Evolutionary conservation across 2,329 filamentous ascomycete species (phyloP).

Genomic region (Fusarium sublunatum): DNA sequence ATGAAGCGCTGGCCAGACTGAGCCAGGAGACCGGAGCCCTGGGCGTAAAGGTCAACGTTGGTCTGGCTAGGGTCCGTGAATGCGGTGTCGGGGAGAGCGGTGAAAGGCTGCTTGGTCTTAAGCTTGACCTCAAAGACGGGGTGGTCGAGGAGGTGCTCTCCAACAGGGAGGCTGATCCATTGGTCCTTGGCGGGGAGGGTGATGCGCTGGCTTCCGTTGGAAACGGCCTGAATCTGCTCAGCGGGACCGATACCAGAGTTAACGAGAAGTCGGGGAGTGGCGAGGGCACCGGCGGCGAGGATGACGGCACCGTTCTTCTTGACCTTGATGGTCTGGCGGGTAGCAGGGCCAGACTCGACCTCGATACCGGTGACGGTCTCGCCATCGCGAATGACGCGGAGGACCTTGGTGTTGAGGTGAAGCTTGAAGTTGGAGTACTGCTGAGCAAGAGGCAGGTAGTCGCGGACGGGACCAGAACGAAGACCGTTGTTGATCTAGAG

Average conservation of each 20-base stretch:
- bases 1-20: slow-evolving; percentile 60
- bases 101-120: slow-evolving; percentile 58
- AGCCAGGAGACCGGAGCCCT: slow-evolving; percentile 54
- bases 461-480: slow-evolving; percentile 75
- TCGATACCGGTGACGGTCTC: slow-evolving; percentile 75
- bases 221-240: slow-evolving; percentile 67
- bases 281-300: slow-evolving; percentile 75
- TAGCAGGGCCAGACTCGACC: slow-evolving; percentile 69
- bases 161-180: slow-evolving; percentile 70
- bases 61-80: slow-evolving; percentile 46
- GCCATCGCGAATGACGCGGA: slow-evolving; percentile 71
- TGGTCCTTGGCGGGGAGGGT: slow-evolving; percentile 62
- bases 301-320: slow-evolving; percentile 61
- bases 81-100: slow-evolving; percentile 44
- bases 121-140: slow-evolving; percentile 54
- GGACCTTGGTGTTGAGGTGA: slow-evolving; percentile 73
- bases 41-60: slow-evolving; percentile 50
- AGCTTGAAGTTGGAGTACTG: slow-evolving; percentile 73
- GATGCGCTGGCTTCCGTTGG: slow-evolving; percentile 60
- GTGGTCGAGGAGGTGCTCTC: slow-evolving; percentile 69
- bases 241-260: slow-evolving; percentile 70
- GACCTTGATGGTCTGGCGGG: slow-evolving; percentile 43
- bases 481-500: slow-evolving; percentile 73
- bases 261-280: slow-evolving; percentile 75
- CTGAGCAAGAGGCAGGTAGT: slow-evolving; percentile 73